Base-by-base conservation (phyloP, 106 monocot species). In the Dactylorhiza incarnata region DNA sequence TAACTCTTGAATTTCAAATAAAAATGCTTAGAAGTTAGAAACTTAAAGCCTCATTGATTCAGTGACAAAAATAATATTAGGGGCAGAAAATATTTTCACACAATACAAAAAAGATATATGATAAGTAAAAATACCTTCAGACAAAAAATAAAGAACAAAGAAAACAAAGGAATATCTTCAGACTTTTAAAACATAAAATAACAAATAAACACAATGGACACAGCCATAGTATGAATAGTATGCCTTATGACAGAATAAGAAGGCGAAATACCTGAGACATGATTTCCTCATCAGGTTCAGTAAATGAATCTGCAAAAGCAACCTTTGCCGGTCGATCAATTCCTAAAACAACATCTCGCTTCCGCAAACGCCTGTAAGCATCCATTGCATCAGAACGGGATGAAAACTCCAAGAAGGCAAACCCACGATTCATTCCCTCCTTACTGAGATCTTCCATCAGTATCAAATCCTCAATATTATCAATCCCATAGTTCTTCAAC, bases 241-340 rank as follows among this genome's bases (percentile, higher is more conserved):
- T 37, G 37, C 37, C 37, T 37, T 12, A 65, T 14, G 29, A 65
- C 26, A 26, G 65, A 37, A 29, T 5, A 65, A 65, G 25, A 65
- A 25, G 4, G 29, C 25, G 24, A 68, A 20, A 11, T 83, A 94
- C 99, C 92, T 99, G 91, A 75, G 89, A 81, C 94, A 94, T 94
- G 48, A 94, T 90, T 79, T 99, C 99, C 82, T 90, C 94, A 85
- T 94, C 91, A 72, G 91, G 91, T 68, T 99, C 89, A 74, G 83
- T 83, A 46, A 86, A 91, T 23, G 94, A 87, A 82, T 91, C 89
- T 25, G 99, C 91, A 84, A 99, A 92, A 58, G 99, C 84, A 82
- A 99, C 92, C 75, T 99, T 94, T 19, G 91, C 99, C 76, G 76
- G 77, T 49, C 89, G 78, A 78, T 91, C 91, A 75, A 86, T 78